Conservation (phyloP, 805 yeast species). For the Scheffersomyces stipitis region DNA sequence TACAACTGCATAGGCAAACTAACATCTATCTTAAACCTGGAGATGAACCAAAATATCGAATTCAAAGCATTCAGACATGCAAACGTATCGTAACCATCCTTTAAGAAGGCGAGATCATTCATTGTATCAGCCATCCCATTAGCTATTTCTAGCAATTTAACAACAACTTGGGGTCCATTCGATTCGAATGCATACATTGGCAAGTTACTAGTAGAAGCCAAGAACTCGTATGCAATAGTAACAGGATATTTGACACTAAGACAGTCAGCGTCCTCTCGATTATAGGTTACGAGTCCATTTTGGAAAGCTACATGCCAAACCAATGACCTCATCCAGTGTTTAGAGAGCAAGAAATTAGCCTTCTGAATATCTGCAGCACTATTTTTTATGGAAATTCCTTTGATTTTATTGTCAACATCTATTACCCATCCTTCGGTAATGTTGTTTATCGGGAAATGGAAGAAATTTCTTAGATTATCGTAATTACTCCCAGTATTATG, state of each 20-base stretch:
- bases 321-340: constrained; percentile 38
- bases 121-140: constrained; percentile 16
- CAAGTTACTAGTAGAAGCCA: constrained; percentile 23
- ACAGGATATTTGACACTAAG: constrained; percentile 28
- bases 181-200: constrained; percentile 38
- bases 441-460: no score
- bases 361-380: constrained; percentile 32
- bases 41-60: no score
- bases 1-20: no score
- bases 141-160: constrained; percentile 35
- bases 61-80: no score
- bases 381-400: constrained; percentile 15
- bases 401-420: constrained; percentile 29
- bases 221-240: constrained; percentile 28
- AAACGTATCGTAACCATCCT: no score
- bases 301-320: constrained; percentile 36
- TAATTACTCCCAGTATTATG: no score
- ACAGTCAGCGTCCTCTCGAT: no score
- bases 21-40: no score
- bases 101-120: no score
- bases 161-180: constrained; percentile 39
- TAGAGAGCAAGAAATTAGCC: constrained; percentile 32
- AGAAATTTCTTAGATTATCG: no score
- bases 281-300: constrained; percentile 23
- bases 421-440: constrained; percentile 33